Conservation (phyloP, 2,329 filamentous ascomycete genomes). For the Cercospora zeina region DNA sequence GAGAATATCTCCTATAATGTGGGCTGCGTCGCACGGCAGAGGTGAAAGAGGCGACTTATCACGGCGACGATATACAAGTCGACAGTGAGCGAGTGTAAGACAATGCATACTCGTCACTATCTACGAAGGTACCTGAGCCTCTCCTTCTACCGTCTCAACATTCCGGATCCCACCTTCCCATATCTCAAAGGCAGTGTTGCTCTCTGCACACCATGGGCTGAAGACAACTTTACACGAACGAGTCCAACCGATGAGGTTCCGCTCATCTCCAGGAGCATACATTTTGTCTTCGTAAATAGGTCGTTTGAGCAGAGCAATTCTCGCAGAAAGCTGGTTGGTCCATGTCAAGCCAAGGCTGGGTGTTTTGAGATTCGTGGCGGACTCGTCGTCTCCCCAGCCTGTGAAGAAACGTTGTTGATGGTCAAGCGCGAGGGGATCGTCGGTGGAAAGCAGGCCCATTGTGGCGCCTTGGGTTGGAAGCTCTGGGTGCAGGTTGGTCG, state of each 20-base stretch:
- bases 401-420: conserved; percentile 95
- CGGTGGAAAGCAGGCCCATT: conserved; percentile 44
- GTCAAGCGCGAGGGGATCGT: conserved; percentile 68
- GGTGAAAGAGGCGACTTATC: no score
- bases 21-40: no score
- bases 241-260: conserved; percentile 61
- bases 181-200: conserved; percentile 72
- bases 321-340: conserved; percentile 82
- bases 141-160: not conserved
- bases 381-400: conserved; percentile 75
- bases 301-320: conserved; percentile 76
- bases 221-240: conserved; percentile 89
- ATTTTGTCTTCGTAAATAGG: conserved; percentile 51
- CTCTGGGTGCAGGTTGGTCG: not conserved
- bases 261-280: conserved; percentile 46
- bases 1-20: no score
- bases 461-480: conserved; percentile 10
- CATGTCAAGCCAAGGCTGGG: conserved; percentile 85
- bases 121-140: not conserved
- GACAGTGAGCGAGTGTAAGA: not conserved
- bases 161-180: conserved; percentile 59
- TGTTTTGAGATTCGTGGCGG: conserved; percentile 64
- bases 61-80: no score
- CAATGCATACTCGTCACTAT: not conserved
- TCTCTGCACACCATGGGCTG: conserved; percentile 68